Percentiles rank a stretch among this genome's conserved stretches.
phyloP scores from a whole-genome alignment of 257 asterid species.

The Scutellaria barbata region DNA sequence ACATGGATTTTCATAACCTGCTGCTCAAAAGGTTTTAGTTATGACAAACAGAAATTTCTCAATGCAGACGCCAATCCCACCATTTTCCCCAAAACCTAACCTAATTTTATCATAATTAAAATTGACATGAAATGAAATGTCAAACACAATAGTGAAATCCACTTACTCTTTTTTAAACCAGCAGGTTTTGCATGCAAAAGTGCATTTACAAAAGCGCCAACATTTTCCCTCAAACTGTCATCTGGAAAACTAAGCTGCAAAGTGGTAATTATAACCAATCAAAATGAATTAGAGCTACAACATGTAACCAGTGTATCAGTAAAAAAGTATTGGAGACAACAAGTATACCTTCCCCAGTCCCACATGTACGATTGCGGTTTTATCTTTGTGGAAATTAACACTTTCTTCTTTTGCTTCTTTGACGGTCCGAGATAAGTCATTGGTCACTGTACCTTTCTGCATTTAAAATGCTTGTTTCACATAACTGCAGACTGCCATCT shows the following conservation, averaged over 20 bases:
- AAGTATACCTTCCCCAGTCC: slow-evolving; percentile 90
- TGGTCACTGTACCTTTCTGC: slow-evolving; percentile 93
- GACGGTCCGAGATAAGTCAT: slow-evolving; percentile 72
- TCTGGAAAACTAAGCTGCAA: slow-evolving; percentile 77
- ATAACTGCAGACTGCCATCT: slow-evolving; percentile 33
- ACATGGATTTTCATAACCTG: not conserved
- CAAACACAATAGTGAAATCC: not conserved
- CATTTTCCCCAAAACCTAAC: not conserved
- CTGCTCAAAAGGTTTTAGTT: too few species aligned
- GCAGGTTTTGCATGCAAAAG: slow-evolving; percentile 92
- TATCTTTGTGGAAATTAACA: slow-evolving; percentile 84
- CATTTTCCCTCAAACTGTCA: slow-evolving; percentile 79
- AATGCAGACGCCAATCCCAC: too few species aligned
- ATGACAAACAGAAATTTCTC: too few species aligned
- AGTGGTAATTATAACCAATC: slow-evolving; percentile 21
- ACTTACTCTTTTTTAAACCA: slow-evolving; percentile 96
- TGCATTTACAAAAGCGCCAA: slow-evolving; percentile 90
- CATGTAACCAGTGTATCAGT: not conserved
- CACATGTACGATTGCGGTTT: slow-evolving; percentile 95
- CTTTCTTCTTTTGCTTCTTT: slow-evolving; percentile 74
- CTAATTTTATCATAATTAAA: slow-evolving; percentile 10
- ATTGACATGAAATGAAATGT: slow-evolving; percentile 7
- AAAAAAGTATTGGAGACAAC: slow-evolving; percentile 23
- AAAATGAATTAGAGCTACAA: slow-evolving; percentile 13
- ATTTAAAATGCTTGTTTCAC: slow-evolving; percentile 39